Percentiles rank a stretch among this genome's conserved stretches.
Conservation (phyloP, 257 asterid genomes). For the Salvia splendens region DNA sequence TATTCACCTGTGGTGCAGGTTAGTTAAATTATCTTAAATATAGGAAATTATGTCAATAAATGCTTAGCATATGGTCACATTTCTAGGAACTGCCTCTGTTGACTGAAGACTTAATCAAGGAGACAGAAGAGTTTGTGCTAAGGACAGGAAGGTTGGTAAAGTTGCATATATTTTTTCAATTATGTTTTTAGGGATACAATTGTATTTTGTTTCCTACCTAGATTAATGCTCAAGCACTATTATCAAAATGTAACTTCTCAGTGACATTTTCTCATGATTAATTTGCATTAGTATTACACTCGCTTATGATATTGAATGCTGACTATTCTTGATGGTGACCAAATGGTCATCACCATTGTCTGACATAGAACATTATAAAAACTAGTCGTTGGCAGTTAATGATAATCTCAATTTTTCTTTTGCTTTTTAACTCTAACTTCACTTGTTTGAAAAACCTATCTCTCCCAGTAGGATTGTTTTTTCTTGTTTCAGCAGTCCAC, state of each 20-base stretch:
- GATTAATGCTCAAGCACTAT: slow-evolving; percentile 14
- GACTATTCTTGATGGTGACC: slow-evolving; percentile 18
- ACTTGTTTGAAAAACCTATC: slow-evolving; percentile 21
- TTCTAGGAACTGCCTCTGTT: slow-evolving; percentile 86
- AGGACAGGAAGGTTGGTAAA: slow-evolving; percentile 92
- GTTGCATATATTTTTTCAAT: slow-evolving; percentile 10
- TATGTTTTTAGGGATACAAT: slow-evolving; percentile 16
- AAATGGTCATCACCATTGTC: slow-evolving; percentile 18
- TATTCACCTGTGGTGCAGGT: slow-evolving; percentile 95
- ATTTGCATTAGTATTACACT: background rate
- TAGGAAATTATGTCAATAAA: slow-evolving; percentile 19
- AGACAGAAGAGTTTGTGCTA: slow-evolving; percentile 95
- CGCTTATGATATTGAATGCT: background rate
- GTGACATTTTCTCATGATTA: background rate
- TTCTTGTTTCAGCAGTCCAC: slow-evolving; percentile 1
- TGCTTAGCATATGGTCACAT: slow-evolving; percentile 34
- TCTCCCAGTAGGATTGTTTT: background rate
- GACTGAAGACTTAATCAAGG: slow-evolving; percentile 94
- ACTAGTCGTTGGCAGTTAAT: slow-evolving; percentile 10
- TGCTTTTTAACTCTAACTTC: background rate
- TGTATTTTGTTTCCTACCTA: slow-evolving; percentile 14
- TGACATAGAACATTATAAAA: slow-evolving; percentile 10
- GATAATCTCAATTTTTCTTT: slow-evolving; percentile 1
- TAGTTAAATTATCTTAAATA: slow-evolving; percentile 35
- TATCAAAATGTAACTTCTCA: slow-evolving; percentile 6